Evolutionary conservation across 2,329 filamentous ascomycete species (phyloP), one percentile per base, ranked within the genome.

Genomic region (Xylaria sp.): DNA sequence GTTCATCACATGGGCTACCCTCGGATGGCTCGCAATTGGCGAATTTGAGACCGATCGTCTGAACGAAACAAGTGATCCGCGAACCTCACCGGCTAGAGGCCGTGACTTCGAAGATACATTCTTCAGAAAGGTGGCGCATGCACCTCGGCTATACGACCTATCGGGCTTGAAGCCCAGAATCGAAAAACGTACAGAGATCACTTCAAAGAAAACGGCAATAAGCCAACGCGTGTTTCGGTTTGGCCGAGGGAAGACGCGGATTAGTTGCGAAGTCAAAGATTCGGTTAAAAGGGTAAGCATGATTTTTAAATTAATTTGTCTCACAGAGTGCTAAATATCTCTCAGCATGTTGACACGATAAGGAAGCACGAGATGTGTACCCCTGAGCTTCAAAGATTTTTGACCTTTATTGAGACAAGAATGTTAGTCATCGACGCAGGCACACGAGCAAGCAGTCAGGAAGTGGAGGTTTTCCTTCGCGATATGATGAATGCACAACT

Each of bases 1-100:
- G 36, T 74, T 74, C 38, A 48, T 74, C 4, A 74, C 66, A 2
- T 74, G 73, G 74, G 49, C 49, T 53, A 3, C 33, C 6, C 17
- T 44, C 42, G 42, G 23, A 33, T 33, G 26, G 15, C 2, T 11
- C 11, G 20, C 15, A n/a, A 3, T 60, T 28, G 48, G 63, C 28
- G n/a, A 23, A 0, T 70, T 70, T 11, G 11, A 20, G 6, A 10
- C 1, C 1, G 10, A 4, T 15, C 68, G 68, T 20, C 2, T 36
- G 26, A 6, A 23, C 0, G 68, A 70, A 11, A 13, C 3, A 6
- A 15, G 59, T 56, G 61, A 63, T 42, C 33, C 4, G 3, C 11
- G 20, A 6, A 33, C 49, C 1, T 48, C 58, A 10, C 6, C 13
- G 49, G 51, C 31, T 11, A 60, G 31, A 33, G 59, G 67, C 36